Evolutionary conservation across 768 basidiomycete genomes (phyloP).

Genomic region (Serendipita indica): DNA sequence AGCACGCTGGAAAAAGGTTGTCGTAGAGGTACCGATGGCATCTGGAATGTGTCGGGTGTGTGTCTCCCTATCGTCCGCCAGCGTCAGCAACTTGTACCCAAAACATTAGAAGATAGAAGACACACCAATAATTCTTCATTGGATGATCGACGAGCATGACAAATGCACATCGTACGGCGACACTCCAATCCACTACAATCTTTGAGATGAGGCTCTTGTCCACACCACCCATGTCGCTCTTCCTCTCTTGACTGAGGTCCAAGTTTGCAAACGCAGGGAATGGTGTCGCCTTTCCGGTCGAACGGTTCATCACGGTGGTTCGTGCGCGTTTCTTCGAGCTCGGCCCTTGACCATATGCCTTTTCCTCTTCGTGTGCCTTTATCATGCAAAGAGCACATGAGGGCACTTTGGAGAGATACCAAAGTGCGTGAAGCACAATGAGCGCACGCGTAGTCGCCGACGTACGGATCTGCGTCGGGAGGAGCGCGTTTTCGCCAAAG

Average conservation of each 20-base stretch:
- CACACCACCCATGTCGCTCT: neutral
- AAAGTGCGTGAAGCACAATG: constrained; percentile 1
- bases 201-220: neutral
- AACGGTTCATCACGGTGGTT: neutral
- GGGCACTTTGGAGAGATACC: neutral
- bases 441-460: neutral
- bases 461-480: neutral
- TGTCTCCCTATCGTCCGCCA: neutral
- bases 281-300: neutral
- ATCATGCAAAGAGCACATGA: neutral
- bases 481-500: neutral
- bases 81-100: neutral
- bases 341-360: no score
- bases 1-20: neutral
- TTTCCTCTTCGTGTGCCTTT: neutral
- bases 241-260: neutral
- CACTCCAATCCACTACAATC: neutral
- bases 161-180: neutral
- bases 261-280: neutral
- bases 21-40: neutral
- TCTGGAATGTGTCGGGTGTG: constrained; percentile 6
- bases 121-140: neutral
- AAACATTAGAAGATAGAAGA: neutral
- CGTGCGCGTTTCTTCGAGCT: neutral
- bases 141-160: neutral